phyloP scores from a whole-genome alignment of 495 filamentous ascomycete genomes.

The Penicillium manginii region DNA sequence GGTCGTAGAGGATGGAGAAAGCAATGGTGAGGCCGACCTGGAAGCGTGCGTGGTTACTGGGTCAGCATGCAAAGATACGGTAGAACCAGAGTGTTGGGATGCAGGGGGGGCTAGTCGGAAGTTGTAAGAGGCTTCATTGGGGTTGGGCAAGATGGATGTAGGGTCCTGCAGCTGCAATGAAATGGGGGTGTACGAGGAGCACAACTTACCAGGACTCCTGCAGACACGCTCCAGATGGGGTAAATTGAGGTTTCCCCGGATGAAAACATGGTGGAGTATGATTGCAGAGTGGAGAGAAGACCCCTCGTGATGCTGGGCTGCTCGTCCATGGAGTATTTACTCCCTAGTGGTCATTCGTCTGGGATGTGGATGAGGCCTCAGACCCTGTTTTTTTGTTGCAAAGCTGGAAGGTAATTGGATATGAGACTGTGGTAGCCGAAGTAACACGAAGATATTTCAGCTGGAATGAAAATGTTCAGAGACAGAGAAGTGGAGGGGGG shows the following conservation, averaged over 20 bases:
- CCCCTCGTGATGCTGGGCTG: constrained; percentile 11
- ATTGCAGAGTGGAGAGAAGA: constrained; percentile 2
- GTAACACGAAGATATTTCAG: background rate
- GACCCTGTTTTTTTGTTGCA: background rate
- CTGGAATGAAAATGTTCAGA: background rate
- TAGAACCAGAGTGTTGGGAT: background rate
- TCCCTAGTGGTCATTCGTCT: constrained; percentile 7
- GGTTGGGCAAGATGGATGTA: constrained; percentile 10
- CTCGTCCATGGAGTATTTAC: constrained; percentile 20
- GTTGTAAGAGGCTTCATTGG: background rate
- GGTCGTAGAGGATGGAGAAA: constrained; percentile 43
- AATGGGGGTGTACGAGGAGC: constrained; percentile 16
- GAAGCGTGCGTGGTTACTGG: background rate
- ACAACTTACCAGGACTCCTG: constrained; percentile 31
- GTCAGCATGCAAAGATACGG: constrained; percentile 6
- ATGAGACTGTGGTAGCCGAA: constrained; percentile 1
- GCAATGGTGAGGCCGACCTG: constrained; percentile 20
- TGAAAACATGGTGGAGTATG: constrained; percentile 15
- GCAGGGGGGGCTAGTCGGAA: background rate
- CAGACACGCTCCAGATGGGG: constrained; percentile 21
- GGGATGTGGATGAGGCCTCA: constrained; percentile 1
- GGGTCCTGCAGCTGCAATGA: constrained; percentile 18
- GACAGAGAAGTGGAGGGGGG: background rate
- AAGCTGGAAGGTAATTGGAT: background rate
- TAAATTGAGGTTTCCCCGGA: constrained; percentile 9